Evolutionary conservation across 1,284 basidiomycete species (phyloP).

Genomic region (Malassezia dermatis): DNA sequence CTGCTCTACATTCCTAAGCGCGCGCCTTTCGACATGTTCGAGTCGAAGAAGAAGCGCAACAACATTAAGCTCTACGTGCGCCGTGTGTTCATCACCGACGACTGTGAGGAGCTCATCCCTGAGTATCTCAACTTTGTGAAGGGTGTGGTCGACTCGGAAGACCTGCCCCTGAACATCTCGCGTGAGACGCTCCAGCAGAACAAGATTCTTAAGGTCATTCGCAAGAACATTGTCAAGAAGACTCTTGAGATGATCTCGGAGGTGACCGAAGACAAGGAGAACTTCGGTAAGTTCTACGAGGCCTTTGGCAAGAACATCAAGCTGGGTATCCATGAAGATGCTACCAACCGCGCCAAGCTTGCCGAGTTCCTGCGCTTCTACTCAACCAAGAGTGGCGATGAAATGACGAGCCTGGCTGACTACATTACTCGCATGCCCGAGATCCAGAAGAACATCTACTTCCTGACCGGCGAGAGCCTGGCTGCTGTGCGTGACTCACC

Average conservation of each 20-base stretch:
- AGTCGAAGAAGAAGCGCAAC: slow-evolving; percentile 99
- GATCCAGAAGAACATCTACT: slow-evolving; percentile 96
- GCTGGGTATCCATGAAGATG: slow-evolving; percentile 98
- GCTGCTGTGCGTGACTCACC: slow-evolving; percentile 84
- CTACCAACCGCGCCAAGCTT: slow-evolving; percentile 97
- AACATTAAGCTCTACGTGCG: slow-evolving; percentile 99
- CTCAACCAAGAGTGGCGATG: slow-evolving; percentile 89
- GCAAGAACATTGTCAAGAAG: slow-evolving; percentile 82
- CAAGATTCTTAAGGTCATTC: slow-evolving; percentile 99
- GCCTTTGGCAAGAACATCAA: slow-evolving; percentile 57
- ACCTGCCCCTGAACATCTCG: slow-evolving; percentile 98
- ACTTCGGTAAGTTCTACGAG: slow-evolving; percentile 89
- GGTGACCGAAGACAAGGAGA: slow-evolving; percentile 99
- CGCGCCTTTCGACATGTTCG: slow-evolving; percentile 85
- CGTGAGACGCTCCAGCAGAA: slow-evolving; percentile 99
- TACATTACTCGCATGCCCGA: slow-evolving; percentile 99
- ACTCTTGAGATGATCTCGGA: slow-evolving; percentile 87
- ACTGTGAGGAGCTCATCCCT: slow-evolving; percentile 98
- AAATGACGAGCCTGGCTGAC: slow-evolving; percentile 93
- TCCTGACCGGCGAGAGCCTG: slow-evolving; percentile 91
- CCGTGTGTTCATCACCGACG: slow-evolving; percentile 99
- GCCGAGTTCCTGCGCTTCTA: slow-evolving; percentile 98
- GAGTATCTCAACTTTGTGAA: slow-evolving; percentile 99
- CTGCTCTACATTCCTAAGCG: slow-evolving; percentile 86
- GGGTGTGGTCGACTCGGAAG: slow-evolving; percentile 91